Conservation (phyloP, 164 flowering plant genomes). For the Nelumbo lutea region DNA sequence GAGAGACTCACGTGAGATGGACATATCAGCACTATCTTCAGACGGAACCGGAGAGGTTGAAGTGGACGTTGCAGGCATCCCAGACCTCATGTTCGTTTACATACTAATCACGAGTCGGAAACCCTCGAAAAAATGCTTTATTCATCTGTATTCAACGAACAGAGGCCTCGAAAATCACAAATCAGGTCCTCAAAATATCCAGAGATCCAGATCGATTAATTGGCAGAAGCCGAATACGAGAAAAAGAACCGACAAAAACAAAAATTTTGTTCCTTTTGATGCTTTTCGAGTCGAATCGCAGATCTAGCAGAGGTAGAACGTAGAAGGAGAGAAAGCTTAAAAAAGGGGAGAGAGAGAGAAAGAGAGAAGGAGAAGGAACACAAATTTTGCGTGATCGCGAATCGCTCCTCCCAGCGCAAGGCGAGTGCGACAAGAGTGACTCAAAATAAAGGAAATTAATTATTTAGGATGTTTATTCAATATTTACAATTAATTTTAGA, state of each 20-base stretch:
- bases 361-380: not conserved
- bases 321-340: too few species aligned
- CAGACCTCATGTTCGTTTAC: conserved; percentile 4
- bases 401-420: too few species aligned
- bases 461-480: too few species aligned
- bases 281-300: not conserved
- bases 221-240: too few species aligned
- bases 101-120: not conserved
- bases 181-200: not conserved
- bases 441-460: too few species aligned
- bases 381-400: too few species aligned
- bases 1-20: conserved; percentile 9
- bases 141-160: not conserved
- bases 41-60: conserved; percentile 10
- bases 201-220: not conserved
- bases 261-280: not conserved
- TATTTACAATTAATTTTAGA: too few species aligned
- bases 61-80: not conserved
- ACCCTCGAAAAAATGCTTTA: not conserved
- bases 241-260: too few species aligned
- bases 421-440: too few species aligned
- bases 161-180: not conserved
- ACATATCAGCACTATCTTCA: conserved; percentile 7
- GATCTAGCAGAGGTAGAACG: too few species aligned
- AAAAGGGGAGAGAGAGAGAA: too few species aligned